Conservation (phyloP, 2,329 filamentous ascomycete species). For the Diaporthe destruens region DNA sequence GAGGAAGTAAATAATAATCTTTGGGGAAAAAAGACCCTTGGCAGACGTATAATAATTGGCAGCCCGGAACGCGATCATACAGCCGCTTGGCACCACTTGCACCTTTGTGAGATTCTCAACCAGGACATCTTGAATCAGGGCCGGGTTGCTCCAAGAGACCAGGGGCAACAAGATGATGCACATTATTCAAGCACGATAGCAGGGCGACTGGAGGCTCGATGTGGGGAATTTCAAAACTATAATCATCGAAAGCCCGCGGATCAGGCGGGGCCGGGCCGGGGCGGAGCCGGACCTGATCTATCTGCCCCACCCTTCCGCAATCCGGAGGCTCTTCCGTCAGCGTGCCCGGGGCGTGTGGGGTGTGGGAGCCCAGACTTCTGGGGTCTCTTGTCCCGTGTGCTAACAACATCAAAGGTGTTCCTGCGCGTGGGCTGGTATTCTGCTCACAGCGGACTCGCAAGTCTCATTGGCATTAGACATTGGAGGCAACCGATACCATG, state of each 20-base stretch:
- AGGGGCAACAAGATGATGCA: neutral
- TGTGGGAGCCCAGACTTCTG: neutral
- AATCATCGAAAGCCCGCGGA: constrained; percentile 8
- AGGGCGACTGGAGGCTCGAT: neutral
- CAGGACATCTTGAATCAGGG: neutral
- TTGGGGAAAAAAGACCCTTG: neutral
- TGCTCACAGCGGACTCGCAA: neutral
- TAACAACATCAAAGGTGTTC: neutral
- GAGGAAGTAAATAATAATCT: neutral
- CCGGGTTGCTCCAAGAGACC: constrained; percentile 8
- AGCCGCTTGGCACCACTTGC: constrained; percentile 1
- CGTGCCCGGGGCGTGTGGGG: neutral
- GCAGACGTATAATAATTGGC: neutral
- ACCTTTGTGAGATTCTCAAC: neutral
- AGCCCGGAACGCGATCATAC: neutral
- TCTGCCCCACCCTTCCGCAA: neutral
- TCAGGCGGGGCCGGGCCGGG: constrained; percentile 10
- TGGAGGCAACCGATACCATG: no score
- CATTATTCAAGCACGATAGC: neutral
- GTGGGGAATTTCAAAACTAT: neutral
- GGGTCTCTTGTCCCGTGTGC: neutral
- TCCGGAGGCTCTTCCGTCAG: constrained; percentile 7
- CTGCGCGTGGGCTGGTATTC: neutral
- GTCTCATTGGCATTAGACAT: neutral
- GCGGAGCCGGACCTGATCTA: constrained; percentile 14